Conservation (phyloP, 192 early-diverging fungal species). For the Spizellomyces punctatus region DNA sequence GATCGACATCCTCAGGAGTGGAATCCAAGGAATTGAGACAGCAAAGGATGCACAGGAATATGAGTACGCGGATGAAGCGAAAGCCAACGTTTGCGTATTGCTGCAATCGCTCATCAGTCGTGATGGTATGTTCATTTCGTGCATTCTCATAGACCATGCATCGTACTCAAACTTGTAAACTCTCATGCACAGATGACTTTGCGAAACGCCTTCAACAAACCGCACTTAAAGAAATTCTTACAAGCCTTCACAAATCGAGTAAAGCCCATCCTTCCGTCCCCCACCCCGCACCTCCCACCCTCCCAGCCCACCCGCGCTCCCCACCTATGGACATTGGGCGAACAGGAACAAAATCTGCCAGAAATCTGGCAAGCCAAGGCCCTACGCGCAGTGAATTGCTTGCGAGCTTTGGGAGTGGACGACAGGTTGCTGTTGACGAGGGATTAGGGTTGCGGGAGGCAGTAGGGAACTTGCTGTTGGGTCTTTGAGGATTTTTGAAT, state of each 20-base stretch:
- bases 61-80: conserved; percentile 42
- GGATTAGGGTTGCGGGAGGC: conserved; percentile 10
- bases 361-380: conserved; percentile 6
- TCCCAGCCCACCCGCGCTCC: background rate
- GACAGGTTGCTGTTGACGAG: background rate
- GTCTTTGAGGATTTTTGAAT: background rate
- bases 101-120: conserved; percentile 30
- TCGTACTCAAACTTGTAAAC: conserved; percentile 25
- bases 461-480: background rate
- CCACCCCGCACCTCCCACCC: too few species aligned
- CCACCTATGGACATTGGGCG: conserved; percentile 4
- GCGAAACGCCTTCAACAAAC: too few species aligned
- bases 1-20: conserved; percentile 43
- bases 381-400: conserved; percentile 9
- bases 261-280: too few species aligned
- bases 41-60: conserved; percentile 10
- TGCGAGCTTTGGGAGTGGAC: background rate
- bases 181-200: background rate
- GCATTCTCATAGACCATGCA: background rate
- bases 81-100: conserved; percentile 48
- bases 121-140: conserved; percentile 38
- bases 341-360: conserved; percentile 25
- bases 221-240: too few species aligned
- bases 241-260: too few species aligned
- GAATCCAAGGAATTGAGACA: conserved; percentile 15